Evolutionary conservation across 1,284 basidiomycete species (phyloP).

Genomic region (Pterula multifida): DNA sequence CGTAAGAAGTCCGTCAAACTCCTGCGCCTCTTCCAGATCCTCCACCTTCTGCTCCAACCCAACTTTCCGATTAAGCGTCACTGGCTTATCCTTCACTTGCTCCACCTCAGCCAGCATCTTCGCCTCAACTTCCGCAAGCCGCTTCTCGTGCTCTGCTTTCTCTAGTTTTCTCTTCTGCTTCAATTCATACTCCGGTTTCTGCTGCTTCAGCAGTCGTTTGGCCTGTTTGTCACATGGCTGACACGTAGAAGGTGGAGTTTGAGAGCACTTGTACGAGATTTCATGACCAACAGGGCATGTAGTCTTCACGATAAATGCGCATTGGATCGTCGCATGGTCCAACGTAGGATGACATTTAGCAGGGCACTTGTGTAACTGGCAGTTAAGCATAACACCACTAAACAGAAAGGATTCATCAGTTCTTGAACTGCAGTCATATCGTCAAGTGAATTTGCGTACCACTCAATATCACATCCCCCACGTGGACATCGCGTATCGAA

Average conservation of each 20-base stretch:
- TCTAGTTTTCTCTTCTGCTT: conserved; percentile 23
- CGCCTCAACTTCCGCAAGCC: conserved; percentile 20
- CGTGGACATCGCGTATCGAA: conserved; percentile 44
- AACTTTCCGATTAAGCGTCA: conserved; percentile 15
- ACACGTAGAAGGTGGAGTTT: conserved; percentile 19
- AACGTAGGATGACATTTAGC: conserved; percentile 42
- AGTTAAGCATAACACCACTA: conserved; percentile 33
- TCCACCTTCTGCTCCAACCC: conserved; percentile 20
- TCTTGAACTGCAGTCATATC: not conserved
- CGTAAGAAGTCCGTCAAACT: not conserved
- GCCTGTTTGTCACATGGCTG: conserved; percentile 20
- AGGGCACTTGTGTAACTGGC: conserved; percentile 36
- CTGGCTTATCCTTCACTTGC: conserved; percentile 14
- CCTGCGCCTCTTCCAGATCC: conserved; percentile 18
- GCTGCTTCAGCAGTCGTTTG: conserved; percentile 17
- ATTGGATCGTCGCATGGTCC: conserved; percentile 35
- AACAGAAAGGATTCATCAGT: conserved; percentile 1
- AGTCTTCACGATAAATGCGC: conserved; percentile 17
- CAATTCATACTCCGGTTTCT: conserved; percentile 16
- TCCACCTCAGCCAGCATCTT: conserved; percentile 17
- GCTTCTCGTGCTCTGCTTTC: conserved; percentile 16
- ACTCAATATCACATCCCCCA: conserved; percentile 46
- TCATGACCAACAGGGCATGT: conserved; percentile 25
- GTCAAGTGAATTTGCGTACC: conserved; percentile 24
- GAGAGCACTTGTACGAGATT: conserved; percentile 22